Evolutionary conservation across 768 basidiomycete genomes (phyloP), one percentile per base, ranked within the genome.

Genomic region (Podaxis pistillaris): DNA sequence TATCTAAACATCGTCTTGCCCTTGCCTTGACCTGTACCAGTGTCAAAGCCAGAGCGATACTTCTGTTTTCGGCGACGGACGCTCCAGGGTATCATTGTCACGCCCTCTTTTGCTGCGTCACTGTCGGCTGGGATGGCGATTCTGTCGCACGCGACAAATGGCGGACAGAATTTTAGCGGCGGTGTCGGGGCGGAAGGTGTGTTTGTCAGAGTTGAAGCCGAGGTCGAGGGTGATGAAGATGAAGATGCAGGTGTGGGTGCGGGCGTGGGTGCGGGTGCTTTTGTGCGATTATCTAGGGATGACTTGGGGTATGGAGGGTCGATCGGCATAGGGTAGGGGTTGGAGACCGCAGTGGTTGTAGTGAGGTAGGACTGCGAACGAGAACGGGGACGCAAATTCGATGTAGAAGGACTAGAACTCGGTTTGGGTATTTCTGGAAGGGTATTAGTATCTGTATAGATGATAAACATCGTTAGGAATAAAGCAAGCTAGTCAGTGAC

Each of bases 1-100:
- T 62, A 62, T 56, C 61, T 62, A 62, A 62, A 62, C 61, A 62
- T 62, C 24, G 61, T 62, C 46, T 62, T 62, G 22, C 61, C 54
- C 54, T 62, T 62, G 17, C 61, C 61, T 17, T 62, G 61, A 4
- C 61, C 61, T 12, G 53, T 62, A 15, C 61, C 61, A 9, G 17
- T 56, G 11, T 62, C 61, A 40, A 62, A 62, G 0, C 61, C 54
- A 26, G 61, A 62, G 15, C 61, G 61, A 33, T 62, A 62, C 19
- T 50, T 62, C 22, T 62, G 61, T 41, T 62, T 62, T 28, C 61
- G 40, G 19, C 61, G 61, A 26, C 61, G 61, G 8, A 50, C 61
- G 26, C 61, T 62, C 61, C 61, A 62, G 22, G 61, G 61, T 46
- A 62, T 62, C 61, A 62, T 62, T 2, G 61, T 62, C n/a, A 62